These are phyloP conservation scores for Datisca glomerata DNA, from an alignment of 306 rosid species.

Conservation along the genomic window DNA sequence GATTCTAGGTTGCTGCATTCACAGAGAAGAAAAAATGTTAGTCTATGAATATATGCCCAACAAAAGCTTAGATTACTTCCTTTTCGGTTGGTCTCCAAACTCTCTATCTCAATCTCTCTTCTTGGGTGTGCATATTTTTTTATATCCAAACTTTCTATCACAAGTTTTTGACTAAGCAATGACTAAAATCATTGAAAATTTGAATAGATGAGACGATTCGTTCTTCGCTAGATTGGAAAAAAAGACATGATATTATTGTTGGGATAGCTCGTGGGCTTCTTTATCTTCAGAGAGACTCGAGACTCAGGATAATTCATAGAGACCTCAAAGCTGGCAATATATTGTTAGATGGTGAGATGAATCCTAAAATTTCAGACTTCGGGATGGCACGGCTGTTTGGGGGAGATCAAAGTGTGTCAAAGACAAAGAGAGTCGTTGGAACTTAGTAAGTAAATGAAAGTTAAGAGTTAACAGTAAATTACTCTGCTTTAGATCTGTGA, in stretches of 20 bases:
- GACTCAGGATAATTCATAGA: conserved; percentile 57
- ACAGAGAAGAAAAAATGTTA: conserved; percentile 32
- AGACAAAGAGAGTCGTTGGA: conserved; percentile 27
- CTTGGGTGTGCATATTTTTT: too few species aligned
- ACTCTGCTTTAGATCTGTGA: too few species aligned
- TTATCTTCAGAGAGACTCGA: conserved; percentile 50
- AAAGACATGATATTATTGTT: conserved; percentile 27
- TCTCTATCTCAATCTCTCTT: too few species aligned
- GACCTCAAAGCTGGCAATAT: conserved; percentile 28
- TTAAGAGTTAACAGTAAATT: neutral
- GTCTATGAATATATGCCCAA: conserved; percentile 40
- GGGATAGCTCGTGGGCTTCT: conserved; percentile 51
- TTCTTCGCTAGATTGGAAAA: conserved; percentile 26
- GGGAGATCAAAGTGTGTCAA: conserved; percentile 15
- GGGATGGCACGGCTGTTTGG: conserved; percentile 31
- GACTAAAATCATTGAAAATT: too few species aligned
- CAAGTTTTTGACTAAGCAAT: too few species aligned
- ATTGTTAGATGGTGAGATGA: conserved; percentile 26
- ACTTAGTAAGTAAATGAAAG: conserved; percentile 21
- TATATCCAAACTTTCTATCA: neutral
- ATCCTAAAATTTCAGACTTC: conserved; percentile 36
- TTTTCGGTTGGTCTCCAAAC: conserved; percentile 35
- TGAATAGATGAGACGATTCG: conserved; percentile 28
- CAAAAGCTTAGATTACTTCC: conserved; percentile 25
- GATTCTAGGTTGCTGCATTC: conserved; percentile 30